These are phyloP conservation scores for Solanum hybrid DNA, from an alignment of 305 asterid species.

Conservation along the genomic window DNA sequence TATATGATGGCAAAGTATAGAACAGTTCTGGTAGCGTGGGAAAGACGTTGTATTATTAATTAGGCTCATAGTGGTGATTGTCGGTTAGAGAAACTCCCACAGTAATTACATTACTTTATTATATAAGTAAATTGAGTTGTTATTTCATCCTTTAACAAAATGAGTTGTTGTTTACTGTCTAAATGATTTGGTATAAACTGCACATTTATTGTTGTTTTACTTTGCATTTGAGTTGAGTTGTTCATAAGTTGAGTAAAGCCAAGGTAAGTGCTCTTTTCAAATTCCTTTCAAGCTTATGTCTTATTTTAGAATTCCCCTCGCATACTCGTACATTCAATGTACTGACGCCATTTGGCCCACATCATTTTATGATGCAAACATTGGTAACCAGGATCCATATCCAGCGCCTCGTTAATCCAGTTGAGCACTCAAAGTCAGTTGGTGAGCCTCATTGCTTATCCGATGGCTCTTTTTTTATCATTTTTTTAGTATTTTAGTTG, in stretches of 20 bases:
- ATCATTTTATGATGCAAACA: too few relatives aligned
- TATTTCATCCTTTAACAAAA: too few relatives aligned
- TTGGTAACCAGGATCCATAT: background rate
- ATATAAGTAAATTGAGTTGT: too few relatives aligned
- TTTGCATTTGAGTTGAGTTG: too few relatives aligned
- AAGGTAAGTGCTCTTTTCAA: background rate
- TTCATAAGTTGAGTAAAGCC: too few relatives aligned
- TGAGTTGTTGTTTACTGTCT: too few relatives aligned
- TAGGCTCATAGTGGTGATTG: background rate
- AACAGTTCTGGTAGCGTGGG: background rate
- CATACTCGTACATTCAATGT: background rate
- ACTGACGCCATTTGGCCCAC: accelerated
- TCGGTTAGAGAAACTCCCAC: background rate
- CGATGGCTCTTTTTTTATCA: background rate
- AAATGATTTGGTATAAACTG: too few relatives aligned
- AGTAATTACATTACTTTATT: too few relatives aligned
- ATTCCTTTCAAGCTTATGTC: background rate
- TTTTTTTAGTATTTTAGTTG: too few relatives aligned
- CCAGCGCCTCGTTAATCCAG: background rate
- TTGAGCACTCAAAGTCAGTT: background rate
- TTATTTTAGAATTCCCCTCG: background rate
- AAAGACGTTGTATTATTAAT: accelerated
- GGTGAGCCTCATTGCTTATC: background rate
- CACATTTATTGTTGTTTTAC: too few relatives aligned
- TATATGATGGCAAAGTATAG: too few relatives aligned